phyloP scores from a whole-genome alignment of 352 stramenopile genomes.

The Achlya hypogyna region DNA sequence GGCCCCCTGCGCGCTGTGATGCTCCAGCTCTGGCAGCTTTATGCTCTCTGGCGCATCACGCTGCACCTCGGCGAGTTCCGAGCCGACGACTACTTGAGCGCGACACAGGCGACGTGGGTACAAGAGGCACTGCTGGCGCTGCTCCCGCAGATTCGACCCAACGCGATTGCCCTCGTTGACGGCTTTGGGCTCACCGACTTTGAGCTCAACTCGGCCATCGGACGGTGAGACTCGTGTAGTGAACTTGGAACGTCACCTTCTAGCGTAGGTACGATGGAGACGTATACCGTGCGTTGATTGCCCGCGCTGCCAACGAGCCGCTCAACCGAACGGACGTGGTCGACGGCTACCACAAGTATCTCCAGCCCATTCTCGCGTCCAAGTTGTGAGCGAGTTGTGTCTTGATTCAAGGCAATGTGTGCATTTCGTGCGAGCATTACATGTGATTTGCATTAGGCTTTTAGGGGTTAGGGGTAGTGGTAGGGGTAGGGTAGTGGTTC shows the following conservation, averaged over 20 bases:
- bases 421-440: no score
- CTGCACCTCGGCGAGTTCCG: slow-evolving; percentile 46
- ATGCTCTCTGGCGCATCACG: slow-evolving; percentile 38
- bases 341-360: slow-evolving; percentile 46
- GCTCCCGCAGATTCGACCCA: slow-evolving; percentile 34
- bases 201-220: slow-evolving; percentile 60
- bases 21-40: slow-evolving; percentile 32
- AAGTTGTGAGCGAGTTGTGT: slow-evolving; percentile 20
- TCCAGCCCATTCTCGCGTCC: slow-evolving; percentile 30
- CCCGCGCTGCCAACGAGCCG: slow-evolving; percentile 37
- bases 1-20: slow-evolving; percentile 27
- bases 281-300: slow-evolving; percentile 50
- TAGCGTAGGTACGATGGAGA: slow-evolving; percentile 49
- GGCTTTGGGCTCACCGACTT: slow-evolving; percentile 42
- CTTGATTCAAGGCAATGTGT: no score
- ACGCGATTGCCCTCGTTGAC: slow-evolving; percentile 37
- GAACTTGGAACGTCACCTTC: no score
- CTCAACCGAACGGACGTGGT: slow-evolving; percentile 48
- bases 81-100: slow-evolving; percentile 45
- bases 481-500: no score
- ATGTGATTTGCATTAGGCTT: not conserved
- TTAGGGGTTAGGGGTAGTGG: no score
- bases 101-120: slow-evolving; percentile 30
- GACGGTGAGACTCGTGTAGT: no score
- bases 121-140: slow-evolving; percentile 29